A percentile compares a stretch with the other conserved stretches of the same genome.
Conservation (phyloP, 2,329 filamentous ascomycete genomes). For the Aspergillus sp. region DNA sequence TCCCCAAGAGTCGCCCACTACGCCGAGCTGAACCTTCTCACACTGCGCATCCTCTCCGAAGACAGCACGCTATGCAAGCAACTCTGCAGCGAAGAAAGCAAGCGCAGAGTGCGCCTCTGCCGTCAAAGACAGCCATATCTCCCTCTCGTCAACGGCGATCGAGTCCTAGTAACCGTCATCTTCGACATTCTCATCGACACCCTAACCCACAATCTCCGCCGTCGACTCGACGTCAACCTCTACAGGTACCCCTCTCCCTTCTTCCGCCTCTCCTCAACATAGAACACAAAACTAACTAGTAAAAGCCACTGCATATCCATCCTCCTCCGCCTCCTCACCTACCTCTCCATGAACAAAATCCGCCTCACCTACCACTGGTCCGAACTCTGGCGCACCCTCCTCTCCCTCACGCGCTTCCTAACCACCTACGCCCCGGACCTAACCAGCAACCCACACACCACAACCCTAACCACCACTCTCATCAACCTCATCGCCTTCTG, state of each 20-base stretch:
- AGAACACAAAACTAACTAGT: slow-evolving; percentile 1
- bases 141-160: slow-evolving; percentile 70
- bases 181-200: slow-evolving; percentile 88
- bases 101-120: slow-evolving; percentile 76
- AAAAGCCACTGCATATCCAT: slow-evolving; percentile 72
- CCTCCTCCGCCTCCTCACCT: slow-evolving; percentile 77
- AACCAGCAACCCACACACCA: slow-evolving; percentile 67
- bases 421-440: slow-evolving; percentile 83
- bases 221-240: slow-evolving; percentile 78
- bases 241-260: slow-evolving; percentile 60
- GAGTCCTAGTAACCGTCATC: slow-evolving; percentile 73
- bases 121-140: slow-evolving; percentile 86
- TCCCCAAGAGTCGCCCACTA: slow-evolving; percentile 78
- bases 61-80: slow-evolving; percentile 79
- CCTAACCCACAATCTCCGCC: slow-evolving; percentile 89
- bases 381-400: slow-evolving; percentile 85
- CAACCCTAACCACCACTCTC: slow-evolving; percentile 72
- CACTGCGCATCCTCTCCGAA: slow-evolving; percentile 82
- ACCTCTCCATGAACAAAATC: slow-evolving; percentile 78
- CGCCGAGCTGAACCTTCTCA: slow-evolving; percentile 80
- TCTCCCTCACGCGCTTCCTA: slow-evolving; percentile 86
- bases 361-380: slow-evolving; percentile 91
- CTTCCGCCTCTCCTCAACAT: background rate
- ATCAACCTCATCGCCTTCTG: slow-evolving; percentile 82
- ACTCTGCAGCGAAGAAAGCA: slow-evolving; percentile 77